Base-by-base conservation (phyloP, 805 yeast species). In the Saccharomycopsis capsularis region DNA sequence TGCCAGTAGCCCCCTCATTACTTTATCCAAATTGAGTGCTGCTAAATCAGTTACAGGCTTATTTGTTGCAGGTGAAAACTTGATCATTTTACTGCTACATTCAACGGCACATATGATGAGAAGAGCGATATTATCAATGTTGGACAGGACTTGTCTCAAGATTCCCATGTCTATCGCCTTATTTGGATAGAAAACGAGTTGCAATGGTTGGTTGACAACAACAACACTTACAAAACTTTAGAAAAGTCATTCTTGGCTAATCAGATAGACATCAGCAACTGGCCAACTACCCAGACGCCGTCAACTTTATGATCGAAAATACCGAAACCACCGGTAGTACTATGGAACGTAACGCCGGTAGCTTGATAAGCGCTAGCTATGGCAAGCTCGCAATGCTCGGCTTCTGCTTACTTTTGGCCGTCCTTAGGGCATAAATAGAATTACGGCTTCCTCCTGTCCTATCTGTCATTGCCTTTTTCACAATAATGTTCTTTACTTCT, bases 161-260 rank as follows among this genome's bases (percentile, higher is more conserved):
- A 38, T 18, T 51, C 38, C 47, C 51, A 47, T 43, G 41, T 44
- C 2, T 47, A 21, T 24, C 39, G 37, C 21, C 32, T 51, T 9
- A 41, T 35, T 19, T 51, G 55, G 55, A 48, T 44, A 32, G 13
- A 36, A 13, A 22, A 19, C 15, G 42, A 40, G 15, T 19, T 51
- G 9, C 44, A 39, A 25, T 51, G 43, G 43, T 66, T 61, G 45
- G 59, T 66, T 13, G 68, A 66, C 7, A 64, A 60, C 4, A 48
- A 52, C 9, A 66, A 62, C 46, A 53, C 64, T 3, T 43, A 42
- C 40, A 43, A 47, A 16, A 39, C 24, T 21, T 42, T 32, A 37
- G 24, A 36, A 35, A 40, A 37, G 24, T 15, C 24, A 16, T 16
- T 32, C 13, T 43, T 46, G 30, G 47, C 54, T 35, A 51, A 47